A percentile compares a stretch with the other conserved stretches of the same genome.
Conservation (phyloP, 495 filamentous ascomycete genomes). For the Pyronema domesticum region DNA sequence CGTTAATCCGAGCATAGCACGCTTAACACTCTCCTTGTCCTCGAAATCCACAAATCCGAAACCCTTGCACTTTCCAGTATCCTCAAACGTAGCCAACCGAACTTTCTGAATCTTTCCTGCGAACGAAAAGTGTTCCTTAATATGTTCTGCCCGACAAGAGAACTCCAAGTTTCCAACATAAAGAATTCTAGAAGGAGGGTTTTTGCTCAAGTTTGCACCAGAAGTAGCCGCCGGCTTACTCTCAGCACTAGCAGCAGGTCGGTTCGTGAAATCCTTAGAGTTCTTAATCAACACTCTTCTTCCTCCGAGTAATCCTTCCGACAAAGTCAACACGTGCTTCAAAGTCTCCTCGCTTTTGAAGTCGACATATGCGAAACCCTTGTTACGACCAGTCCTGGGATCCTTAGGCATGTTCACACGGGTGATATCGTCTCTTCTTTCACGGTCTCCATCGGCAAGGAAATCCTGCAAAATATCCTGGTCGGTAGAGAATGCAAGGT, state of each 20-base stretch:
- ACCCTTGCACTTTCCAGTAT: slow-evolving; percentile 93
- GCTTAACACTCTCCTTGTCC: slow-evolving; percentile 51
- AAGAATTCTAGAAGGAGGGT: slow-evolving; percentile 54
- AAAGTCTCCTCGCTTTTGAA: slow-evolving; percentile 52
- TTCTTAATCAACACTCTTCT: slow-evolving; percentile 84
- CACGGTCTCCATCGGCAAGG: slow-evolving; percentile 44
- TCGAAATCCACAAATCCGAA: slow-evolving; percentile 89
- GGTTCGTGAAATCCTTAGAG: slow-evolving; percentile 65
- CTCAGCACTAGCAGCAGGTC: slow-evolving; percentile 40
- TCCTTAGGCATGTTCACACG: slow-evolving; percentile 59
- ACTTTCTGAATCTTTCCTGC: slow-evolving; percentile 65
- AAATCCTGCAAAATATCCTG: slow-evolving; percentile 55
- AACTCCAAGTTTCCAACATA: slow-evolving; percentile 89
- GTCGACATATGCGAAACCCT: slow-evolving; percentile 92
- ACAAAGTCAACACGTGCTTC: slow-evolving; percentile 54
- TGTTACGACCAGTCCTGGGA: slow-evolving; percentile 37
- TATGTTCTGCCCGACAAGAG: slow-evolving; percentile 59
- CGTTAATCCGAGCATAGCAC: slow-evolving; percentile 63
- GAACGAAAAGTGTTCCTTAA: slow-evolving; percentile 59
- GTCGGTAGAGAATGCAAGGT: slow-evolving; percentile 64
- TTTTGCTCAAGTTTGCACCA: slow-evolving; percentile 28
- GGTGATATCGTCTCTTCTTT: slow-evolving; percentile 36
- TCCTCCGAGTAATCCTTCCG: slow-evolving; percentile 56
- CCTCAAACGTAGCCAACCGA: slow-evolving; percentile 87
- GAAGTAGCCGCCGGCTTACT: slow-evolving; percentile 22